Conservation (phyloP, 139 green algal species). For the Tetradesmus obliquus region DNA sequence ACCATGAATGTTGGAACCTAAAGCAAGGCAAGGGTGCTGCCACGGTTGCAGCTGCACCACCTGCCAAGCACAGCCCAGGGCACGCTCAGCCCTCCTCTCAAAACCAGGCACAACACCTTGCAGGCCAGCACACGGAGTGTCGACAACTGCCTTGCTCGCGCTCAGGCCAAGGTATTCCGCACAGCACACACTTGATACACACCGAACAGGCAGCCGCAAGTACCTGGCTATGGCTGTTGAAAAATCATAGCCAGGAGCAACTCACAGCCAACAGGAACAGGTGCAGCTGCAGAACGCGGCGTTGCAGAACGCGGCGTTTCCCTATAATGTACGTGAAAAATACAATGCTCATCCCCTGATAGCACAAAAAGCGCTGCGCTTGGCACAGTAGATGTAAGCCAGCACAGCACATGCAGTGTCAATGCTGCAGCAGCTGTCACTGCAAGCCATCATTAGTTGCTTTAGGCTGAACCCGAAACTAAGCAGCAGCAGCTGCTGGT, state of each 20-base stretch:
- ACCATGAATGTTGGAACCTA: neutral
- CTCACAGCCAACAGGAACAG: neutral
- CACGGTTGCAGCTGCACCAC: neutral
- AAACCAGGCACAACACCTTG: neutral
- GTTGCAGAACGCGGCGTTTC: neutral
- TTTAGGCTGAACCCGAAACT: neutral
- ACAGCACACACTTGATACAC: neutral
- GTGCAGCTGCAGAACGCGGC: neutral
- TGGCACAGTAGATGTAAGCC: neutral
- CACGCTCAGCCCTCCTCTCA: neutral
- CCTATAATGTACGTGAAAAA: neutral
- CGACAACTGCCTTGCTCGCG: neutral
- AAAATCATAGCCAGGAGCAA: neutral
- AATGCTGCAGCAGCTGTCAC: neutral
- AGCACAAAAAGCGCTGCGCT: neutral
- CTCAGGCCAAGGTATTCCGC: neutral
- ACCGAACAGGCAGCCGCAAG: neutral
- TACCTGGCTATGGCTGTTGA: neutral
- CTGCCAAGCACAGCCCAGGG: neutral
- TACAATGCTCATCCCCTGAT: neutral
- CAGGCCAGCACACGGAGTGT: neutral
- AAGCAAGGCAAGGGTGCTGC: neutral
- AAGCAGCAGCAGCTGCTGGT: neutral
- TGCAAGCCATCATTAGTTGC: neutral
- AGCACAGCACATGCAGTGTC: no score